Base-by-base conservation (phyloP, 2,329 filamentous ascomycete species). In the Diaporthe sp. region DNA sequence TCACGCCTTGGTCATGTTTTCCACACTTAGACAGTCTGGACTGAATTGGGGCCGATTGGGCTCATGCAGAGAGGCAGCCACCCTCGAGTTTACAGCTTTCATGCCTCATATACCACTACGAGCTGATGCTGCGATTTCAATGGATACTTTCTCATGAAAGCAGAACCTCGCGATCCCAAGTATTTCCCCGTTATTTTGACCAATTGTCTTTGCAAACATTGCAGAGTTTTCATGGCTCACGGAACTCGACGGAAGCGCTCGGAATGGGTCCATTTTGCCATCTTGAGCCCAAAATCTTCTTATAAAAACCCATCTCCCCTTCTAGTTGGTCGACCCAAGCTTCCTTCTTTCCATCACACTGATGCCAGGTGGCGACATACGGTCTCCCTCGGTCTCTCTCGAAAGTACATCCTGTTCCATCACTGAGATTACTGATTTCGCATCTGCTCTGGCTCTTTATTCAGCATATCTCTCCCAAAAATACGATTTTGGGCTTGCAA, bases 51-150 rank as follows among this genome's bases (percentile, higher is more conserved):
- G 17, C 47, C 9, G 8, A 52, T 25, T 22, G 25, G 2, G 47
- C 22, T 52, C 25, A 8, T 52, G 47, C 10, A n/a, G n/a, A 4
- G 12, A 25, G 25, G 2, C 4, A 52, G 25, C 4, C 10, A 10
- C 1, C 7, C 3, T n/a, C 0, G n/a, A 4, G 15, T 25, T n/a
- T 25, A 12, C 19, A n/a, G 15, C 7, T 25, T n/a, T 4, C 7
- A 25, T 25, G n/a, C 47, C 22, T 25, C 4, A 7, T n/a, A 5
- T 22, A 10, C 22, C 47, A n/a, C 8, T 50, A 17, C 15, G 22
- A 3, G 22, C 1, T 22, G 4, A 50, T 8, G 7, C 47, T 17
- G n/a, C 10, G 50, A 25, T 15, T 52, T 25, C n/a, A 6, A 9
- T 6, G 15, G 25, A 6, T 28, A 25, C 42, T 7, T 5, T 15